Evolutionary conservation across 768 basidiomycete species (phyloP), one percentile per base, ranked within the genome.

Genomic region (Phylloporus sp.): DNA sequence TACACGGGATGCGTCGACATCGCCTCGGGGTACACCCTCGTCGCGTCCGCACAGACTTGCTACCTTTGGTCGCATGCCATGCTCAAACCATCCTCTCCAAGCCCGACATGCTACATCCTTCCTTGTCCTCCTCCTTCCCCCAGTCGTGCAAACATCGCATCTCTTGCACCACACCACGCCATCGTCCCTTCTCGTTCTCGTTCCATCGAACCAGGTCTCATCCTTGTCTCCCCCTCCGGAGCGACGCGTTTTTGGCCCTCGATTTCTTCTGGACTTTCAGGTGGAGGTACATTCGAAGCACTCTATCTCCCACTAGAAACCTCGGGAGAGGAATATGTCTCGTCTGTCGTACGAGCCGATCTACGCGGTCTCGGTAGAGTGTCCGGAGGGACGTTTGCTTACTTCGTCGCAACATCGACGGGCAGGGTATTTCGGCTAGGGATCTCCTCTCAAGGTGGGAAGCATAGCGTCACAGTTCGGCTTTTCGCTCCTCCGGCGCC

Each of bases 231-330:
- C 8, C 69, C 77, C 6, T 68, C 75, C 0, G 93, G 93, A 5
- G 72, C 81, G 52, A 69, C 90, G 45, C 80, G 88, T 29, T 88
- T 90, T 62, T 97, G 93, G 93, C 84, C 92, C 46, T 85, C 82
- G 49, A 84, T 94, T 34, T 83, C 83, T 5, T 86, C 84, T 48
- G 88, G 88, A 14, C 77, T 91, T 13, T 86, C 89, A 3, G 88
- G 89, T 11, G 88, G 86, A 9, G 78, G 86, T 29, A 80, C 80
- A 50, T 73, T 74, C 9, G 73, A 76, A 22, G 67, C 73, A 5
- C 56, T 72, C 9, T 54, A 86, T 40, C 70, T 74, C 18, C 58
- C 60, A 27, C 63, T 88, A 37, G 68, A 68, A 23, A 52, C 70
- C 5, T 53, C 61, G 4, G 73, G 74, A 11, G 76, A 74, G 2